phyloP scores from a whole-genome alignment of 352 stramenopile species.

The Globisporangium paroecandrum region DNA sequence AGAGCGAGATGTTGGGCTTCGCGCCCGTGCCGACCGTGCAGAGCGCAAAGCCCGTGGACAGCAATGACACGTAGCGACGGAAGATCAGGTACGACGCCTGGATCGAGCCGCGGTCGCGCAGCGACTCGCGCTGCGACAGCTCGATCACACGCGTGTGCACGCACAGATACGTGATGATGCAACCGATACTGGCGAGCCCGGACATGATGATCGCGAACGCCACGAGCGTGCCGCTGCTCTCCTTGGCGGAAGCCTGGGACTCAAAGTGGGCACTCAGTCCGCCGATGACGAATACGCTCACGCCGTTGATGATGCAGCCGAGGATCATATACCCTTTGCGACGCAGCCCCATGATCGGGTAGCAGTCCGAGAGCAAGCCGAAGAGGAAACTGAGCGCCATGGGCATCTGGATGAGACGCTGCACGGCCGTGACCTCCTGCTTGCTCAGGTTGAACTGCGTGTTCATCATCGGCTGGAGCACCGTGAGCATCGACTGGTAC shows the following conservation, averaged over 20 bases:
- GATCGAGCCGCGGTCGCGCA: conserved; percentile 27
- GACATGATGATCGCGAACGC: conserved; percentile 27
- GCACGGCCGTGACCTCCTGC: conserved; percentile 38
- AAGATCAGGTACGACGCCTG: conserved; percentile 36
- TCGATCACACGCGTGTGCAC: conserved; percentile 41
- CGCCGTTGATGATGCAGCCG: conserved; percentile 62
- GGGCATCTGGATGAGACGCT: conserved; percentile 74
- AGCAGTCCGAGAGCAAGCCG: conserved; percentile 86
- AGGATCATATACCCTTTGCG: conserved; percentile 91
- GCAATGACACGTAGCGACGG: conserved; percentile 23
- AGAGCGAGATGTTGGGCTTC: conserved; percentile 23
- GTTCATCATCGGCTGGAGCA: conserved; percentile 56
- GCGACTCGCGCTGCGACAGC: conserved; percentile 36
- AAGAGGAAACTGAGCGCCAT: conserved; percentile 89
- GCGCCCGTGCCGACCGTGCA: conserved; percentile 13
- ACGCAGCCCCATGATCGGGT: conserved; percentile 87
- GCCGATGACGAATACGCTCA: conserved; percentile 55
- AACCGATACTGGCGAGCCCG: conserved; percentile 28
- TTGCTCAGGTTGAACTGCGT: conserved; percentile 44
- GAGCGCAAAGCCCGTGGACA: conserved; percentile 19
- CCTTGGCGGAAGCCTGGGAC: conserved; percentile 11
- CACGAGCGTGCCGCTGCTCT: conserved; percentile 18
- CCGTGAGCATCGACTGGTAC: conserved; percentile 49
- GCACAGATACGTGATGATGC: conserved; percentile 43
- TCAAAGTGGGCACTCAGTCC: conserved; percentile 50